A percentile compares a stretch with the other conserved stretches of the same genome.
phyloP scores from a whole-genome alignment of 139 green algal genomes.

The Tetradesmus lagerheimii region DNA sequence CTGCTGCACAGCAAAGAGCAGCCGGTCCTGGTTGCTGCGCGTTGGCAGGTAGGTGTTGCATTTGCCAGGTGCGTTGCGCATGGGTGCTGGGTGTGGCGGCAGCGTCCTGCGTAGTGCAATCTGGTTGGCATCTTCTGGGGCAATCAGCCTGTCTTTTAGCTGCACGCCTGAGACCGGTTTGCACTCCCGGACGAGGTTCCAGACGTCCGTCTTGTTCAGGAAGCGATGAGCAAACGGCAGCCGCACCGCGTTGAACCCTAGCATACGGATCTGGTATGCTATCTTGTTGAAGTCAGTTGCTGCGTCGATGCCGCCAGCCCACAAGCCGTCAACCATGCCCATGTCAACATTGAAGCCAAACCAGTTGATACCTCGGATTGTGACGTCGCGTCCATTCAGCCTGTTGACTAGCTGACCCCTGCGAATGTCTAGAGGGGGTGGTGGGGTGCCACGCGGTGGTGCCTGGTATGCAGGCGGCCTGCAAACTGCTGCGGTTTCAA shows the following conservation, averaged over 20 bases:
- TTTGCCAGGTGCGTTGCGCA: neutral
- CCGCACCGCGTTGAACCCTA: slow-evolving; percentile 50
- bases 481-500: neutral
- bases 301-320: slow-evolving; percentile 34
- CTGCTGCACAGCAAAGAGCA: slow-evolving; percentile 45
- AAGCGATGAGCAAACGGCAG: slow-evolving; percentile 31
- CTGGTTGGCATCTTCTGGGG: slow-evolving; percentile 8
- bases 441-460: slow-evolving; percentile 9
- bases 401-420: slow-evolving; percentile 10
- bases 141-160: slow-evolving; percentile 10
- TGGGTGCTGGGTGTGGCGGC: slow-evolving; percentile 5
- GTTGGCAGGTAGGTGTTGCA: slow-evolving; percentile 47
- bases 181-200: slow-evolving; percentile 26
- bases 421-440: neutral
- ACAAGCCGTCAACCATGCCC: slow-evolving; percentile 47
- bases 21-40: slow-evolving; percentile 22
- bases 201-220: slow-evolving; percentile 6
- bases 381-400: neutral
- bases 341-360: slow-evolving; percentile 46
- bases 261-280: slow-evolving; percentile 24
- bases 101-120: neutral
- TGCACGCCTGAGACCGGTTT: neutral
- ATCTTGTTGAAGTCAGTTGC: slow-evolving; percentile 49
- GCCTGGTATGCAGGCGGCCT: slow-evolving; percentile 1
- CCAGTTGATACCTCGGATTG: slow-evolving; percentile 38